Evolutionary conservation across 129 eudicot genomes (phyloP).

Genomic region (Saposhnikovia divaricata): DNA sequence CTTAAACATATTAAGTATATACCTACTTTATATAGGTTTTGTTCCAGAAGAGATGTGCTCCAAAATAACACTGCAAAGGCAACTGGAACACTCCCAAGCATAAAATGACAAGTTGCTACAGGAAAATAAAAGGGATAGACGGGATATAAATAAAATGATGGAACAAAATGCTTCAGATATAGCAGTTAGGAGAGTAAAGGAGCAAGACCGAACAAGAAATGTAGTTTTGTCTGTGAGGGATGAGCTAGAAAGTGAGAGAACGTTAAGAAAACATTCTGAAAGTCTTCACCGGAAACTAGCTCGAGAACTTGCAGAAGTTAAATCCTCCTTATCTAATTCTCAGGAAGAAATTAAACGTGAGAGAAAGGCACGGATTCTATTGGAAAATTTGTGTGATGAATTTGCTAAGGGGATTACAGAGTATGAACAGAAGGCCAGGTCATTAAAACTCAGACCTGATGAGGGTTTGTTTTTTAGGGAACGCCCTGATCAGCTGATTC

Average conservation of each 20-base stretch:
- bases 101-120: slow-evolving; percentile 39
- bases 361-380: slow-evolving; percentile 48
- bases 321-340: too few relatives aligned
- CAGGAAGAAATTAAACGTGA: too few relatives aligned
- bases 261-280: too few relatives aligned
- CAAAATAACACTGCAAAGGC: slow-evolving; percentile 32
- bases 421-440: slow-evolving; percentile 27
- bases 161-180: slow-evolving; percentile 23
- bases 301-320: too few relatives aligned
- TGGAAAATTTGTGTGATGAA: background rate
- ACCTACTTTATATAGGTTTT: too few relatives aligned
- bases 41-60: too few relatives aligned
- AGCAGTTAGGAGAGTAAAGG: slow-evolving; percentile 13
- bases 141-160: slow-evolving; percentile 30
- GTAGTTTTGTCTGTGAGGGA: slow-evolving; percentile 31
- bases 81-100: slow-evolving; percentile 37
- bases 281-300: too few relatives aligned
- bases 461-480: slow-evolving; percentile 24
- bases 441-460: slow-evolving; percentile 32
- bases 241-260: too few relatives aligned
- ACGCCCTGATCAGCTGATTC: slow-evolving; percentile 46
- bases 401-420: too few relatives aligned
- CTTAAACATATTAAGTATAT: too few relatives aligned
- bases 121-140: slow-evolving; percentile 22
- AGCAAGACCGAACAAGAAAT: slow-evolving; percentile 29